Evolutionary conservation across 2,329 filamentous ascomycete species (phyloP), one percentile per base, ranked within the genome.

Genomic region (Trichoderma harzianum): DNA sequence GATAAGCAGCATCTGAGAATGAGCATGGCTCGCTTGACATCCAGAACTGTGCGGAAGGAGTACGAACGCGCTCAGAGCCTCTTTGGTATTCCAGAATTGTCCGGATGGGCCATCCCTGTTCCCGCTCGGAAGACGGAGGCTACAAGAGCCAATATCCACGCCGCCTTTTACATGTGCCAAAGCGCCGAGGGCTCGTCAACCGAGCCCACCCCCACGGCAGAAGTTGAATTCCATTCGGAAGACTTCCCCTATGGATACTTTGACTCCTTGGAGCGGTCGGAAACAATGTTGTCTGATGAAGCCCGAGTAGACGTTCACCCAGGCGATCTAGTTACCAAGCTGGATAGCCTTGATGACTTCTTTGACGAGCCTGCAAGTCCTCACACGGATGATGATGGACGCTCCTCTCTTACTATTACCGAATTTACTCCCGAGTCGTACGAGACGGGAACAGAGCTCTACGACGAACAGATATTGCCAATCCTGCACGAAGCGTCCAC

Each of bases 81-180:
- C 39, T 99, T 98, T 79, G 97, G 97, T 32, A 98, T 99, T 72
- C 96, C 96, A 0, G 95, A 98, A 79, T 91, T 94, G 26, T 96
- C 93, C 18, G 96, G 96, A 2, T 99, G 96, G 96, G 96, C 96
- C 0, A 94, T 99, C 58, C 95, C 96, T 0, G 90, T 97, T 79
- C 96, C 96, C 18, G 95, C 95, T 0, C 92, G 93, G 70, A 95
- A 97, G 83, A 96, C 95, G 0, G 91, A 92, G 69, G 89, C 91
- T 39, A 98, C 96, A 5, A 89, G 96, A 71, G 89, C 91, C 72
- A 99, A 99, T 77, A 96, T 99, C 3, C 95, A 98, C 79, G 94
- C 95, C 0, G 95, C 96, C 0, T 98, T 98, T 81, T 97, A 97
- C 81, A 97, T 95, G 74, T 98, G 95, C 78, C 92, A 93, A 68